A percentile compares a stretch with the other conserved stretches of the same genome.
phyloP scores from a whole-genome alignment of 768 basidiomycete genomes.

The Boletus pseudo-olivaceus region DNA sequence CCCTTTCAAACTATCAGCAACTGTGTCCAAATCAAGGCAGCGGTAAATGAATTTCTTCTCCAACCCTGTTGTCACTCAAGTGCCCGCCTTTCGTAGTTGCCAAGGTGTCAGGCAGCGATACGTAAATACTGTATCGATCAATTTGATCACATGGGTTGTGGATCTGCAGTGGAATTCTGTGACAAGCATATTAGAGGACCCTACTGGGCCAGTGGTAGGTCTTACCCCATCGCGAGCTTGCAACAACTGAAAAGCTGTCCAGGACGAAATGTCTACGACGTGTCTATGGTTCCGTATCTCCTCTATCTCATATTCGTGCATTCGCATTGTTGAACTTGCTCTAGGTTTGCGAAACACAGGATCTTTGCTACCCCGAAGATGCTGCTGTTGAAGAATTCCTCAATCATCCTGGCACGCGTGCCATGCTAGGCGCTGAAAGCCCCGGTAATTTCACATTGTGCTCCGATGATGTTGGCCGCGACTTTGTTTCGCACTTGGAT shows the following conservation, averaged over 20 bases:
- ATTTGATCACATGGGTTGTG: conserved; percentile 65
- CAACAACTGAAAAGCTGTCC: background rate
- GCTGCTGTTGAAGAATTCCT: conserved; percentile 44
- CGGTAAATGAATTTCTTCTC: conserved; percentile 36
- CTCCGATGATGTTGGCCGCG: conserved; percentile 43
- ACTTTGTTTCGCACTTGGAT: conserved; percentile 59
- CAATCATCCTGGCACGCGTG: conserved; percentile 41
- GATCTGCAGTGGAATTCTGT: conserved; percentile 67
- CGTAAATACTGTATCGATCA: conserved; percentile 56
- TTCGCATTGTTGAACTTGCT: conserved; percentile 1
- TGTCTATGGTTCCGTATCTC: conserved; percentile 42
- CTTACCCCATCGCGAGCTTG: background rate
- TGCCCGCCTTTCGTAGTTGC: conserved; percentile 42
- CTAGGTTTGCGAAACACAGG: conserved; percentile 24
- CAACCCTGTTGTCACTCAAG: background rate
- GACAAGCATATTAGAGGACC: conserved; percentile 46
- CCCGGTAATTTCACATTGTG: conserved; percentile 56
- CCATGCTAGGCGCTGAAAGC: conserved; percentile 44
- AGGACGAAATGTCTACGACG: conserved; percentile 55
- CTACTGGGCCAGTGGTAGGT: conserved; percentile 37
- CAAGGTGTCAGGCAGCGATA: conserved; percentile 61
- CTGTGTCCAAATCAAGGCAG: conserved; percentile 50
- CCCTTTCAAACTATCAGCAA: conserved; percentile 45
- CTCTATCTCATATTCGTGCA: background rate
- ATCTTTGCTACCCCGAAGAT: conserved; percentile 39